phyloP scores from a whole-genome alignment of 2,329 filamentous ascomycete species.

The Immersiporthe knoxdaviesiana region DNA sequence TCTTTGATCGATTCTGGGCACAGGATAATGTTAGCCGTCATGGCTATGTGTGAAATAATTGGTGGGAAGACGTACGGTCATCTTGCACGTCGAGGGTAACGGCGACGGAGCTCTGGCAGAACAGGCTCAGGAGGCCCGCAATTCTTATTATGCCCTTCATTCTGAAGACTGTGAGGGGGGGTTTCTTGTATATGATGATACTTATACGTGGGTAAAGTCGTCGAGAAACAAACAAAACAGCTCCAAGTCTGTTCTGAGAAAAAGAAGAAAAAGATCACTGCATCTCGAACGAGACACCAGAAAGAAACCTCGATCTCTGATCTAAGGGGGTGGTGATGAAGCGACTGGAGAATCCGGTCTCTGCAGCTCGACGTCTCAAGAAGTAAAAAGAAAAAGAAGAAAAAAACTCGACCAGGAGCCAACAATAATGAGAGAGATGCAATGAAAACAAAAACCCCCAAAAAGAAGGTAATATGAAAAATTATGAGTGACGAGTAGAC shows the following conservation, averaged over 20 bases:
- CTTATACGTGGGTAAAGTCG: background rate
- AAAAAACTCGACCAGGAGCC: constrained; percentile 38
- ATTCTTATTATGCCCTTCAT: constrained; percentile 32
- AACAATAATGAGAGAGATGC: constrained; percentile 16
- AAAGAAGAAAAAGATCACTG: background rate
- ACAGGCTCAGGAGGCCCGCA: constrained; percentile 30
- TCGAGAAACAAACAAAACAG: constrained; percentile 1
- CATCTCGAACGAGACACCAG: background rate
- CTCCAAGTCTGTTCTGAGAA: background rate
- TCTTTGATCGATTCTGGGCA: constrained; percentile 53
- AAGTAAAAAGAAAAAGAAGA: constrained; percentile 26
- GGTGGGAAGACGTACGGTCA: constrained; percentile 30
- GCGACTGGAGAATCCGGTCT: constrained; percentile 10
- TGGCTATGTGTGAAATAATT: background rate
- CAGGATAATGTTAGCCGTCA: constrained; percentile 38
- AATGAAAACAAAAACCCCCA: background rate
- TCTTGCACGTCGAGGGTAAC: constrained; percentile 33
- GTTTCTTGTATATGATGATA: background rate
- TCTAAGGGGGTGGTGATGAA: background rate
- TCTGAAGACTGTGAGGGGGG: background rate
- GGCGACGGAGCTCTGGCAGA: constrained; percentile 30
- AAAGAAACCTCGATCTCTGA: background rate
- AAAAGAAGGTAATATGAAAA: constrained; percentile 24
- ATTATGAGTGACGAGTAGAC: constrained; percentile 8
- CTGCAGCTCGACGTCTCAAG: background rate